These are phyloP conservation scores for Collybia sp. DNA, from an alignment of 768 basidiomycete genomes.

Conservation along the genomic window DNA sequence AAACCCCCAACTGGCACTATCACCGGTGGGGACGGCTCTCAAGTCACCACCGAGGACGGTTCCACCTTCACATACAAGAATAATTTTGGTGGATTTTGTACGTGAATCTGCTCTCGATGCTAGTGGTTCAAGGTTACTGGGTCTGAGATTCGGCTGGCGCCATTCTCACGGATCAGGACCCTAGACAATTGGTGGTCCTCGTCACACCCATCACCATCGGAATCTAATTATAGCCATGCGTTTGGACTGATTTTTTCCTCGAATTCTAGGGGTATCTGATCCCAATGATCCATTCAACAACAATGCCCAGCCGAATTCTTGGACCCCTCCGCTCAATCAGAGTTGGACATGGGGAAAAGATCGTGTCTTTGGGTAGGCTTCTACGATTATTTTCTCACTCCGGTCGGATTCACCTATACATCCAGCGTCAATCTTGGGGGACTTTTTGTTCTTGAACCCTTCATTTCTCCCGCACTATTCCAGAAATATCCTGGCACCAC, in stretches of 20 bases:
- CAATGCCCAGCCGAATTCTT: conserved; percentile 68
- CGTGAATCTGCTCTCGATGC: conserved; percentile 21
- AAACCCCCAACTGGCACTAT: conserved; percentile 17
- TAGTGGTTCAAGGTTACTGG: too few species aligned
- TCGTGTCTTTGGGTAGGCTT: conserved; percentile 53
- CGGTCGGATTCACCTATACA: conserved; percentile 5
- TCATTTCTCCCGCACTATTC: conserved; percentile 62
- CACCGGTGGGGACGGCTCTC: conserved; percentile 67
- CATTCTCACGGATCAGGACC: neutral
- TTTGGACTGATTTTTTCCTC: neutral
- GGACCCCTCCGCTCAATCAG: conserved; percentile 76
- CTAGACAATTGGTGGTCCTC: neutral
- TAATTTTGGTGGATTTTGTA: conserved; percentile 70
- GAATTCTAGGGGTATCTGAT: conserved; percentile 54
- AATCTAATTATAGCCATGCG: too few species aligned
- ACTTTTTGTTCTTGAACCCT: conserved; percentile 72
- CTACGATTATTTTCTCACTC: conserved; percentile 3
- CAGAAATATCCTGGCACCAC: conserved; percentile 58
- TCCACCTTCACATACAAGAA: conserved; percentile 74
- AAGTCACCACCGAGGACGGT: conserved; percentile 61
- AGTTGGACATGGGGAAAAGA: conserved; percentile 68
- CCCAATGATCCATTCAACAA: conserved; percentile 74
- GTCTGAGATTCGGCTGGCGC: neutral
- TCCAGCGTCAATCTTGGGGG: conserved; percentile 74
- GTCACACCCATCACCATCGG: neutral